Evolutionary conservation across 2,329 filamentous ascomycete genomes (phyloP).

Genomic region (Aspergillus vadensis): DNA sequence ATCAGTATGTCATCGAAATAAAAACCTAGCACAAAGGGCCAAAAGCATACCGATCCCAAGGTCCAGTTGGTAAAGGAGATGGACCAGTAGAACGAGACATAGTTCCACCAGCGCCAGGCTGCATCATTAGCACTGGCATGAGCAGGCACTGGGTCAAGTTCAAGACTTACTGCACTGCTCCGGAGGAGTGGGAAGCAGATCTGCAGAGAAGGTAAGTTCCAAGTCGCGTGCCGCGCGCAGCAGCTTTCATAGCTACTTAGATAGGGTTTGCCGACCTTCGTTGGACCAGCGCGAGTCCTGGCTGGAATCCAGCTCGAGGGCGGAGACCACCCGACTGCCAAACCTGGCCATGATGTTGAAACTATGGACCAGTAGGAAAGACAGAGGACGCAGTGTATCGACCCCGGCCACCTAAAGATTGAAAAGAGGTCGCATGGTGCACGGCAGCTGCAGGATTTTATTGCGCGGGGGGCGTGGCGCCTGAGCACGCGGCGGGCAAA

Average conservation of each 20-base stretch:
- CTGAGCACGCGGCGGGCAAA: background rate
- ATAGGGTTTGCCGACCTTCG: conserved; percentile 3
- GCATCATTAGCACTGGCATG: conserved; percentile 1
- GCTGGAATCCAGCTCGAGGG: conserved; percentile 9
- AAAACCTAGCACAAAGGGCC: too few relatives aligned
- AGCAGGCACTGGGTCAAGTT: too few relatives aligned
- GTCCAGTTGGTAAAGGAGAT: conserved; percentile 13
- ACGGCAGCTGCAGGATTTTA: conserved; percentile 8
- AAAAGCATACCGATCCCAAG: conserved; percentile 5
- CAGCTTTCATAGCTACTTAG: background rate
- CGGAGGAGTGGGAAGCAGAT: conserved; percentile 10
- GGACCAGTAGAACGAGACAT: conserved; percentile 11
- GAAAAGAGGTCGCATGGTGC: background rate
- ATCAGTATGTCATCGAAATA: background rate
- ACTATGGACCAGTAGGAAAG: background rate
- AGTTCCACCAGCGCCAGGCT: conserved; percentile 13
- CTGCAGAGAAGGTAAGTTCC: background rate
- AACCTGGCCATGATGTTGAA: background rate
- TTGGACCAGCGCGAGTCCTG: conserved; percentile 10
- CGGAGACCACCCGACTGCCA: conserved; percentile 1
- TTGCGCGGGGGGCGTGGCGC: background rate
- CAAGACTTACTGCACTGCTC: conserved; percentile 10
- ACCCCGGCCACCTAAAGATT: background rate
- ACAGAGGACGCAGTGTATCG: background rate
- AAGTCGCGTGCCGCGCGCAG: background rate